These are phyloP conservation scores for Phytopythium sindhum DNA, from an alignment of 352 stramenopile species.

Conservation along the genomic window DNA sequence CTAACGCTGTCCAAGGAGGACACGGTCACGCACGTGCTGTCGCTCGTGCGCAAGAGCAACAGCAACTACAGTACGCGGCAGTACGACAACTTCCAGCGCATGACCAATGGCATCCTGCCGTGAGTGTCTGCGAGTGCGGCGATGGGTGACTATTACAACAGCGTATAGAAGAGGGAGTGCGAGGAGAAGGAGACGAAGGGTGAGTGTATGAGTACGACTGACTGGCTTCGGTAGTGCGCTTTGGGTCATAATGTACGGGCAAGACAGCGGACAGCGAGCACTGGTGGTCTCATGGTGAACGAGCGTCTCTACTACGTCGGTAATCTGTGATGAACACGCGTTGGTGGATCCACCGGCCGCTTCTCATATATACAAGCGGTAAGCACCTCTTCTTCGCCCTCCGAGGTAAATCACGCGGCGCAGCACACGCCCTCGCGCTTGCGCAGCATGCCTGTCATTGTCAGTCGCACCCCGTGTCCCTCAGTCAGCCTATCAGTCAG, in stretches of 20 bases:
- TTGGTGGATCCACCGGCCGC: background rate
- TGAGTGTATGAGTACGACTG: conserved; percentile 1
- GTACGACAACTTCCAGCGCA: conserved; percentile 94
- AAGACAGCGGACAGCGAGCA: background rate
- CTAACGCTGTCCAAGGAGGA: conserved; percentile 85
- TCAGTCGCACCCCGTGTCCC: background rate
- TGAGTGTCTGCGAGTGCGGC: no score
- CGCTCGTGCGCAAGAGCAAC: conserved; percentile 90
- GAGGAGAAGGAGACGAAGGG: background rate
- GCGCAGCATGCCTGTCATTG: conserved; percentile 39
- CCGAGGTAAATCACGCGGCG: conserved; percentile 9
- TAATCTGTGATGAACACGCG: background rate
- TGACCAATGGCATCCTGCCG: conserved; percentile 91
- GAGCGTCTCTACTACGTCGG: conserved; percentile 1
- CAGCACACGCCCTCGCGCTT: conserved; percentile 46
- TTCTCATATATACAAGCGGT: background rate
- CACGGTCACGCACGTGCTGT: conserved; percentile 87
- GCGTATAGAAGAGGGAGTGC: background rate
- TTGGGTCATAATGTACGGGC: background rate
- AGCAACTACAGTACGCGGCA: conserved; percentile 91
- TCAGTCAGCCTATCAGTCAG: background rate
- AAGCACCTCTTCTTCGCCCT: background rate
- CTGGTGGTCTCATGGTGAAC: background rate
- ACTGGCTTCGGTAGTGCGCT: background rate
- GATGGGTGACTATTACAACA: no score